Evolutionary conservation across 2,329 filamentous ascomycete genomes (phyloP), one percentile per base, ranked within the genome.

Genomic region (Pseudogymnoascus sp.): DNA sequence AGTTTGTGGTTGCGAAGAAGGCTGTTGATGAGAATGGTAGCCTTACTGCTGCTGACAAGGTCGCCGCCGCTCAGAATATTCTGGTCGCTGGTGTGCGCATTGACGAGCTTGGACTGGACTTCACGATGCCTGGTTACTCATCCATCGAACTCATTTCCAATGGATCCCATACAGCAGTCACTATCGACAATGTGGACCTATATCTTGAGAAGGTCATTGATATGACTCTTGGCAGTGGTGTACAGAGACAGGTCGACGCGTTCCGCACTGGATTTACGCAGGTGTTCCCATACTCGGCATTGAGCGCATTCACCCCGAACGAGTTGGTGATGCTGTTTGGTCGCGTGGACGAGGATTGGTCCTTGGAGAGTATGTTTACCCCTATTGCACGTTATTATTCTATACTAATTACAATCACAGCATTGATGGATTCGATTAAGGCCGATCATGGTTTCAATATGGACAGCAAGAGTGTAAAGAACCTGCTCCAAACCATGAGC

Each of bases 361-460:
- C 91, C 21, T 87, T 99, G 68, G 93, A 97, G 74, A 99, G 91
- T 95, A 84, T 83, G 90, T 82, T 40, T 42, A 9, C 64, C 19
- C 3, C 9, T 21, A 37, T 26, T 21, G 59, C 2, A 7, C 7
- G 1, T 13, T 44, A 40, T 37, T 46, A 23, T 38, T 19, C 1
- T 64, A 40, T 67, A 42, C 70, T 72, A 67, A 71, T 68, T 44
- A 64, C 60, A 56, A 46, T 65, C 61, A 2, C 70, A 95, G 91
- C 95, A 65, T 85, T 99, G 42, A 96, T 96, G 85, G 95, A 99
- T 73, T 97, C 93, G 0, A 93, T 99, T 79, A 99, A 99, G 78
- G 95, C 95, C 29, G 95, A 99, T 70, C 95, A 99, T 73, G 95
- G 95, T 7, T 99, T 91, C 80, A 99, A 97, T 70, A 95, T 99